Percentiles rank a stretch among this genome's conserved stretches.
Conservation (phyloP, 805 yeast genomes). For the Naumovozyma baii region DNA sequence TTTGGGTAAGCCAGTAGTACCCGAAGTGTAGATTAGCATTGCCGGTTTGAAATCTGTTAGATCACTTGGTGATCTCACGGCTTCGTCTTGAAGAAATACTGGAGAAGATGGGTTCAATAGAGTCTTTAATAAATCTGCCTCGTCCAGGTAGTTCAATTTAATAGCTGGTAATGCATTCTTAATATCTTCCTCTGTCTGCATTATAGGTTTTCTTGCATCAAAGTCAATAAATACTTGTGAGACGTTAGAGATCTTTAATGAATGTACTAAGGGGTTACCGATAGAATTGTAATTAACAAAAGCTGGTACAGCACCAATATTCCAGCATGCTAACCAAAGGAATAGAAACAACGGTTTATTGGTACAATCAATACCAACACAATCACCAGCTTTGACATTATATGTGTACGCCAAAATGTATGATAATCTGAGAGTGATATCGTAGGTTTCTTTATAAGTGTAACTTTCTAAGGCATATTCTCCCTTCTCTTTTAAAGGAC, state of each 20-base stretch:
- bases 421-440: slow-evolving; percentile 55
- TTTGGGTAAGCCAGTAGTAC: slow-evolving; percentile 91
- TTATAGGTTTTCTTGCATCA: slow-evolving; percentile 46
- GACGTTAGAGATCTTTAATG: slow-evolving; percentile 60
- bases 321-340: slow-evolving; percentile 82
- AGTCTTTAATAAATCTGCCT: slow-evolving; percentile 35
- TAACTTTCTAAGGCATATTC: slow-evolving; percentile 51
- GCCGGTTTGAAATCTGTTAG: slow-evolving; percentile 55
- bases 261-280: slow-evolving; percentile 69
- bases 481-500: slow-evolving; percentile 38
- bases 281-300: slow-evolving; percentile 72
- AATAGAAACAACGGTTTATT: slow-evolving; percentile 77
- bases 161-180: slow-evolving; percentile 31
- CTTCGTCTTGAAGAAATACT: slow-evolving; percentile 45
- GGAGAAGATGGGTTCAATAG: slow-evolving; percentile 36
- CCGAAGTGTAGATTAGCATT: slow-evolving; percentile 78
- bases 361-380: slow-evolving; percentile 65
- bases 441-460: slow-evolving; percentile 63
- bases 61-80: slow-evolving; percentile 43
- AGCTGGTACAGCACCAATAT: slow-evolving; percentile 82
- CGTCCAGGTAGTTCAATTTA: slow-evolving; percentile 42
- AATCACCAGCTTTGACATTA: slow-evolving; percentile 55
- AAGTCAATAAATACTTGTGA: slow-evolving; percentile 65
- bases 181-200: slow-evolving; percentile 39
- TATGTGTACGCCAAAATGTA: slow-evolving; percentile 52